These are phyloP conservation scores for Xylaria digitata DNA, from an alignment of 2,329 filamentous ascomycete genomes.

Conservation along the genomic window DNA sequence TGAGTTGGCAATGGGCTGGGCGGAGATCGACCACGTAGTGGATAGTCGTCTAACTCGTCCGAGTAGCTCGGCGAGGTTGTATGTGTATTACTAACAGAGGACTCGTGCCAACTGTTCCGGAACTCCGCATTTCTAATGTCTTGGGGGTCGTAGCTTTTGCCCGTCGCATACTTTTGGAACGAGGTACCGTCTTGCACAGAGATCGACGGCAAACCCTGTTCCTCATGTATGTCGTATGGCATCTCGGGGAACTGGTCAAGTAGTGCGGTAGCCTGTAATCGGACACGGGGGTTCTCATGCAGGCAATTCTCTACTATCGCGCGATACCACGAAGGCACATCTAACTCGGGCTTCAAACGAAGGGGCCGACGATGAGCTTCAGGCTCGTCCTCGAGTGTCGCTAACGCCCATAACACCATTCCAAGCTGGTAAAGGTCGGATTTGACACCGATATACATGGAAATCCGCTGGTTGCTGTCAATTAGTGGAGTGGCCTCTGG, in stretches of 20 bases:
- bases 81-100: constrained; percentile 52
- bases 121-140: constrained; percentile 57
- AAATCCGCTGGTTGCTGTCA: constrained; percentile 87
- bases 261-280: constrained; percentile 78
- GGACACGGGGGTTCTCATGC: constrained; percentile 75
- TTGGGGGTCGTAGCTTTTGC: constrained; percentile 51
- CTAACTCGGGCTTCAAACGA: constrained; percentile 64
- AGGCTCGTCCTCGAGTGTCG: constrained; percentile 88
- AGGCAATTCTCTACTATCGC: constrained; percentile 81
- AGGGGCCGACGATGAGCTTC: constrained; percentile 81
- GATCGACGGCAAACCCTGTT: constrained; percentile 50
- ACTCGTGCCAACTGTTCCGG: constrained; percentile 58
- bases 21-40: constrained; percentile 64
- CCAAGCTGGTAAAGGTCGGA: constrained; percentile 95
- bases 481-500: constrained; percentile 89
- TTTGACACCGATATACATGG: constrained; percentile 98
- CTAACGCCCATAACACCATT: constrained; percentile 96
- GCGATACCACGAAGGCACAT: constrained; percentile 83
- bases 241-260: constrained; percentile 73
- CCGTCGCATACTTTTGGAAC: constrained; percentile 54
- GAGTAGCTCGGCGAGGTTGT: constrained; percentile 49
- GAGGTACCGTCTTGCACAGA: constrained; percentile 56
- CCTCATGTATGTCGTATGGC: constrained; percentile 44
- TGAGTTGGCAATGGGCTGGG: constrained; percentile 63
- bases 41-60: constrained; percentile 58